Evolutionary conservation across 2,329 filamentous ascomycete species (phyloP).

Genomic region (Truncatella angustata): DNA sequence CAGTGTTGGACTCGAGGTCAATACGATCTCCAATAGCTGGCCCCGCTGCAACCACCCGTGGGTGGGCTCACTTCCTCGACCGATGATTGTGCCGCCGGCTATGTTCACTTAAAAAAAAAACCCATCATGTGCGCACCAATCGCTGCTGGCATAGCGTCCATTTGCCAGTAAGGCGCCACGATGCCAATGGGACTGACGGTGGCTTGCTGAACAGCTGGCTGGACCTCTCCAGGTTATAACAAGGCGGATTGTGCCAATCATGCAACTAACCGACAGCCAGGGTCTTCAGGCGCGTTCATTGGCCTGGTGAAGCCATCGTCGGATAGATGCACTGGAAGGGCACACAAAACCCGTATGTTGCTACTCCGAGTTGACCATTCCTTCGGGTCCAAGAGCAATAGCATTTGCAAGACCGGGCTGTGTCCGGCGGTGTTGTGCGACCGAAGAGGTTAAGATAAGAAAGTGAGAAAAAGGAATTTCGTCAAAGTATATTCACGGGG

Average conservation of each 20-base stretch:
- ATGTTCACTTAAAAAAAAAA: too few relatives aligned
- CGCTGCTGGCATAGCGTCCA: too few relatives aligned
- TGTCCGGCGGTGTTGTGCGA: neutral
- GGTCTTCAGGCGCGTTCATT: neutral
- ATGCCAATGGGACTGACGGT: too few relatives aligned
- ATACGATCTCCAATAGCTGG: too few relatives aligned
- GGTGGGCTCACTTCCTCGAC: too few relatives aligned
- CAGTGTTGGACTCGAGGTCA: too few relatives aligned
- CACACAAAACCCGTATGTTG: neutral
- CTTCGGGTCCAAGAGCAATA: neutral
- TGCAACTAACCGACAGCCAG: neutral
- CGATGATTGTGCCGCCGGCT: too few relatives aligned
- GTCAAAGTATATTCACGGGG: neutral
- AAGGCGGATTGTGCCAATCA: neutral
- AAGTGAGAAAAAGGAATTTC: neutral
- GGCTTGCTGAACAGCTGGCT: too few relatives aligned
- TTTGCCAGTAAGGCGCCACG: too few relatives aligned
- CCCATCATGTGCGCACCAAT: too few relatives aligned
- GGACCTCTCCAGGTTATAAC: neutral
- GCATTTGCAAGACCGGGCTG: neutral
- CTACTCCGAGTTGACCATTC: neutral
- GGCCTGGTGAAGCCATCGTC: neutral
- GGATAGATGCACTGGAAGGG: neutral
- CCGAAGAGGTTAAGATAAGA: neutral
- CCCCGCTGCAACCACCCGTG: too few relatives aligned